Evolutionary conservation across 495 filamentous ascomycete genomes (phyloP), one percentile per base, ranked within the genome.

Genomic region (Trichoderma parareesei): DNA sequence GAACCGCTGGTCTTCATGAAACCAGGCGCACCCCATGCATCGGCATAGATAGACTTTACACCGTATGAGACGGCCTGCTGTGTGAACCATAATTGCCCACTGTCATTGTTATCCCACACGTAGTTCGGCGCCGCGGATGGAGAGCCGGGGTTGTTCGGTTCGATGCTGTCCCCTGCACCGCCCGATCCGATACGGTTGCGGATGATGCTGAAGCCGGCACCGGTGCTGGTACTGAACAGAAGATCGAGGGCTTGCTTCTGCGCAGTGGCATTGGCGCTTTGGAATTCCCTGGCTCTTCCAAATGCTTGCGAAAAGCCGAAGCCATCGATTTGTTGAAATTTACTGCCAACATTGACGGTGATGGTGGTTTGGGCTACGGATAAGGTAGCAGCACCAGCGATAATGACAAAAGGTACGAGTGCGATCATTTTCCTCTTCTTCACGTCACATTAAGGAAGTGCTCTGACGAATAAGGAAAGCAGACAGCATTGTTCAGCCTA

Each of bases 1-100:
- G 73, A 68, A 14, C 73, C 73, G 66, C 80, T 82, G 3, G 81
- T 84, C 69, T 85, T 86, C 83, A 86, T 85, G 71, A 78, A 86
- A 0, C 78, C 81, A 0, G 81, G 81, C 0, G 82, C 83, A 48
- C 73, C 77, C 83, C 83, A 85, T 0, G 84, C 82, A 72, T 87
- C 71, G 0, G 72, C 81, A 67, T 85, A 85, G 55, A 83, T 73
- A 2, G 69, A 74, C 40, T 69, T 73, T 6, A 80, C 76, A 5
- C 79, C 79, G 57, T 77, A 75, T 1, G 67, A 68, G 33, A 76
- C 69, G 1, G 81, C 81, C 64, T 82, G 72, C 65, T 82, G 71
- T 14, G 79, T 76, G 13, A 84, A 71, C 75, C 77, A 83, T 6
- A 85, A 71, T 70, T 84, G 82, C 37, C 75, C 74, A 9, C 72